Evolutionary conservation across 768 basidiomycete species (phyloP), one percentile per base, ranked within the genome.

Genomic region (Termitomyces sp.): DNA sequence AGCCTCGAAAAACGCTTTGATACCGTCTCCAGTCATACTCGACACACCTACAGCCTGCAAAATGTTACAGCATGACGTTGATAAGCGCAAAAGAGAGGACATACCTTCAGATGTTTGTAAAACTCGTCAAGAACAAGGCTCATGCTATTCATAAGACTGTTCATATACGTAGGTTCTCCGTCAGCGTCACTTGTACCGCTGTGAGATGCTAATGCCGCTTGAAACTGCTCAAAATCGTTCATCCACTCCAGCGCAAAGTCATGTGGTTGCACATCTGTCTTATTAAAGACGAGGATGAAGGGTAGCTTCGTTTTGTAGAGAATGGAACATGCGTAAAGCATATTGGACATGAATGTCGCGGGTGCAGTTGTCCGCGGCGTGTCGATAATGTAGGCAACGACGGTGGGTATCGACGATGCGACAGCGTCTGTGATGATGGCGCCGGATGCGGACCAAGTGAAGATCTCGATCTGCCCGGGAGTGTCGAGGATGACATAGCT

Each of bases 311-410:
- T 98, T 77, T 99, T 99, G 80, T 99, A 99, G 15, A 99, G 78
- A 66, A 99, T 98, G 63, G 94, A 96, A 82, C 97, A 99, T 1
- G 97, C 97, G 69, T 98, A 99, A 47, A 99, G 82, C 97, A 99
- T 99, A 75, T 99, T 99, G 20, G 89, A 92, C 97, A 98, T 99
- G 75, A 99, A 99, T 3, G 97, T 99, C 15, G 96, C 94, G 0
- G 97, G 97, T 0, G 93, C 87, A 0, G 90, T 89, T 20, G 94
- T 94, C 63, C 97, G 82, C 25, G 97, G 97, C 4, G 97, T 99
- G 74, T 99, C 97, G 66, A 99, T 94, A 63, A 99, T 84, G 70
- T 98, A 99, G 15, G 97, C 97, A 40, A 99, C 87, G 38, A 96
- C 93, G 2, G 97, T 89, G 5, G 97, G 97, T 60, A 98, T 79